A percentile compares a stretch with the other conserved stretches of the same genome.
phyloP scores from a whole-genome alignment of 148 eudicot genomes.

The Rhododendron mucronatum region DNA sequence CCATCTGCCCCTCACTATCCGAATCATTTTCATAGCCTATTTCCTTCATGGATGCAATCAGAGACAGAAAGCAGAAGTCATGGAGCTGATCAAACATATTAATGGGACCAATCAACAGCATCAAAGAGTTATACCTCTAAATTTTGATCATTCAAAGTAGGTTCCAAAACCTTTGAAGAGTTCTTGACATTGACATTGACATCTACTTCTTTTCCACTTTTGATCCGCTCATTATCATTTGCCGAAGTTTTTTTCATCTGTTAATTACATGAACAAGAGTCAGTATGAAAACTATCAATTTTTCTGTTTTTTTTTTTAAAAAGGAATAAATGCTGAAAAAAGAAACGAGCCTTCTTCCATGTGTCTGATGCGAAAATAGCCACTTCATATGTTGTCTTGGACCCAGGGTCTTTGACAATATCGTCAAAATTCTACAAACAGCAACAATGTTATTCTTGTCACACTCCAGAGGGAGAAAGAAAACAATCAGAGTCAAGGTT shows the following conservation, averaged over 20 bases:
- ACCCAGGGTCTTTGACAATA: constrained; percentile 46
- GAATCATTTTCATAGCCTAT: constrained; percentile 55
- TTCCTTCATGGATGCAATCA: constrained; percentile 34
- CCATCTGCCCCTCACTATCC: constrained; percentile 72
- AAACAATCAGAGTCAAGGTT: not conserved
- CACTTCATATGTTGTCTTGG: constrained; percentile 70
- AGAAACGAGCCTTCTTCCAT: constrained; percentile 63
- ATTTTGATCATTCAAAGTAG: constrained; percentile 23
- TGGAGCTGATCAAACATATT: not conserved
- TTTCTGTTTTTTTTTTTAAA: not conserved
- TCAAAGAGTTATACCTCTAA: constrained; percentile 38
- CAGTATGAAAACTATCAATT: not conserved
- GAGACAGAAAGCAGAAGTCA: constrained; percentile 3
- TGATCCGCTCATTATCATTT: constrained; percentile 26
- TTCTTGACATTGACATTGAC: constrained; percentile 14
- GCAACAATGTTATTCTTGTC: not conserved
- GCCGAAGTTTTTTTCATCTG: constrained; percentile 18
- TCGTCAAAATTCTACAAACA: constrained; percentile 56
- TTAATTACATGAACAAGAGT: not conserved
- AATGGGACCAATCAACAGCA: not conserved
- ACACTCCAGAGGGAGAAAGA: constrained; percentile 16
- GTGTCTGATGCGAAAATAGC: constrained; percentile 66
- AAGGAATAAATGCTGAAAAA: not conserved
- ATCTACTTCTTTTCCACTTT: constrained; percentile 23
- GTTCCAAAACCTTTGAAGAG: constrained; percentile 28